Evolutionary conservation across 1,139 yeast genomes (phyloP), one percentile per base, ranked within the genome.

Genomic region (Geotrichum carabidarum): DNA sequence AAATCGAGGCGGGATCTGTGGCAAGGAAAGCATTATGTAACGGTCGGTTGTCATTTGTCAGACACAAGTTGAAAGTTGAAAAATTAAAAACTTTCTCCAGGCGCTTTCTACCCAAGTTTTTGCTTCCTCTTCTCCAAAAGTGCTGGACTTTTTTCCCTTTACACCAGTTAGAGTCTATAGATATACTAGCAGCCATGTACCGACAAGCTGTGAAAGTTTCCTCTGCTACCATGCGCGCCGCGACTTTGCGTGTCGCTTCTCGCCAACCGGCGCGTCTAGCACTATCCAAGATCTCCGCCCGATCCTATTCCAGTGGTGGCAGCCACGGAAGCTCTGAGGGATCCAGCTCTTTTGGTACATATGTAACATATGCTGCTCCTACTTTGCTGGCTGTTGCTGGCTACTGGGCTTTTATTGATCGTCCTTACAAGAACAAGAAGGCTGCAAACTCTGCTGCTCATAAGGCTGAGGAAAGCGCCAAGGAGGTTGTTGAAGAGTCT

Each of bases 351-450:
- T 44, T 44, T 30, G 34, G 46, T 38, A 30, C 43, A 4, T 32
- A 36, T 34, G 22, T 36, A 15, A 44, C 32, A n/a, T 48, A 53
- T 15, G 41, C 37, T 27, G 56, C 56, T 12, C 56, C 56, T 14
- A 53, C 56, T 18, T 15, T 44, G 9, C 40, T 52, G 5, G 48
- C 51, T 31, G 40, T 38, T 22, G 55, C 51, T 8, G 55, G 51
- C n/a, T 44, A 44, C 30, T 48, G 45, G 48, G 50, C 42, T 15
- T 42, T 52, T 22, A 32, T 47, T 30, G 47, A 52, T n/a, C 38
- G 46, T 7, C 55, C 55, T 15, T 34, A 42, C 38, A 17, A 52
- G 22, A 37, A 38, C 18, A 41, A 44, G 4, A 36, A 44, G 15
- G 42, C 51, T 15, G 48, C 42, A 4, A 36, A 43, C 31, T 1